Percentiles rank a stretch among this genome's conserved stretches.
phyloP scores from a whole-genome alignment of 2,329 filamentous ascomycete species.

The Lecanicillium sp. region DNA sequence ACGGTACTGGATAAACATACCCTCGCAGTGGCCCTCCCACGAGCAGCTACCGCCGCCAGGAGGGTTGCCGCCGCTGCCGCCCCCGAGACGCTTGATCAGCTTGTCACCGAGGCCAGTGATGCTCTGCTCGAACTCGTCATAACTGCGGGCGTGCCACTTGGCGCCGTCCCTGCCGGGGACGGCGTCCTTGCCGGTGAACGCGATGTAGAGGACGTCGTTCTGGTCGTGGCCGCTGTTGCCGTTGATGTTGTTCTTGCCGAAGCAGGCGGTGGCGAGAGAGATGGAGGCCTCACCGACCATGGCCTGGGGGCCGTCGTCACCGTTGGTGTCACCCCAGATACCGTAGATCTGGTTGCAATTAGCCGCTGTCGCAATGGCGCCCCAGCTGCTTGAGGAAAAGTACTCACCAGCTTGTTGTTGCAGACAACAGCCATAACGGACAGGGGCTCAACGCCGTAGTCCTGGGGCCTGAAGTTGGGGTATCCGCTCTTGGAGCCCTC shows the following conservation, averaged over 20 bases:
- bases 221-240: conserved; percentile 50
- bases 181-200: conserved; percentile 50
- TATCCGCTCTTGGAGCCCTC: conserved; percentile 22
- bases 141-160: conserved; percentile 46
- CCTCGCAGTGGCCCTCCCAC: conserved; percentile 18
- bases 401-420: conserved; percentile 30
- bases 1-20: not conserved
- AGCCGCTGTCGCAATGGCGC: conserved; percentile 20
- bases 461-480: conserved; percentile 30
- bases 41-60: conserved; percentile 14
- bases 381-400: not conserved
- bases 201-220: conserved; percentile 57
- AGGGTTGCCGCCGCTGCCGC: conserved; percentile 11
- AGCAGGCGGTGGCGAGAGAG: conserved; percentile 52
- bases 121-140: conserved; percentile 46
- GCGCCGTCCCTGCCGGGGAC: conserved; percentile 49
- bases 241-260: conserved; percentile 39
- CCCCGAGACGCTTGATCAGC: conserved; percentile 36
- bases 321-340: conserved; percentile 57
- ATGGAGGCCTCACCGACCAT: conserved; percentile 53
- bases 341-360: conserved; percentile 35
- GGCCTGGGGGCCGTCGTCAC: conserved; percentile 40
- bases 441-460: conserved; percentile 36
- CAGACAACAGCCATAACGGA: conserved; percentile 47
- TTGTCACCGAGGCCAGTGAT: conserved; percentile 44